Evolutionary conservation across 2,329 filamentous ascomycete species (phyloP), one percentile per base, ranked within the genome.

Genomic region (Cladophialophora bantiana): DNA sequence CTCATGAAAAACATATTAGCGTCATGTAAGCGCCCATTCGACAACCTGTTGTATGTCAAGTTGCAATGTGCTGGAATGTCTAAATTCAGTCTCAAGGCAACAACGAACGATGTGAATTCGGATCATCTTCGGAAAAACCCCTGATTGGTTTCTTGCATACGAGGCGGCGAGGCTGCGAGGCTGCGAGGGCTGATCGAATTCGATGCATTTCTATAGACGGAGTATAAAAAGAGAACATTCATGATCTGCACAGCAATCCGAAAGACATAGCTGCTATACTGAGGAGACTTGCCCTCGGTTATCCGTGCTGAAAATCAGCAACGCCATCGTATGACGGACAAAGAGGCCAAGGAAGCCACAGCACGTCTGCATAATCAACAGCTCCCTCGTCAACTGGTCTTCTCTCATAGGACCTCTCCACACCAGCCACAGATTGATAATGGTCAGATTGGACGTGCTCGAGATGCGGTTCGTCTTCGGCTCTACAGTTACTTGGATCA

Each of bases 341-440:
- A 97, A 92, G 67, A 99, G 81, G 20, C 94, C 95, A 50, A 92
- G 81, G n/a, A 96, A 77, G 7, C 95, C 95, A 69, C 91, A 86
- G 4, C 84, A 78, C 15, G 87, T 82, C 83, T 99, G 95, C 79
- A 97, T 85, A n/a, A 81, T 80, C 54, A 95, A 86, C 68, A 99
- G 85, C 77, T 95, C 92, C 75, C 88, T 82, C 32, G 93, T 92
- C 62, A 99, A 83, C 54, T 87, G 85, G 79, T 97, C 91, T 78
- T 99, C 95, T 69, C 91, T 87, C 84, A 96, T 86, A 2, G 95
- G 94, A 0, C 95, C 95, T 77, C 94, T 90, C 92, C 93, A 96
- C 59, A 98, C 92, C 69, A 99, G 83, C 94, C 94, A 99, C 64
- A 99, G 85, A 77, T 99, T 99, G 72, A 99, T 84, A 56, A 99